Conservation (phyloP, 768 basidiomycete genomes). For the Naganishia vishniacii region DNA sequence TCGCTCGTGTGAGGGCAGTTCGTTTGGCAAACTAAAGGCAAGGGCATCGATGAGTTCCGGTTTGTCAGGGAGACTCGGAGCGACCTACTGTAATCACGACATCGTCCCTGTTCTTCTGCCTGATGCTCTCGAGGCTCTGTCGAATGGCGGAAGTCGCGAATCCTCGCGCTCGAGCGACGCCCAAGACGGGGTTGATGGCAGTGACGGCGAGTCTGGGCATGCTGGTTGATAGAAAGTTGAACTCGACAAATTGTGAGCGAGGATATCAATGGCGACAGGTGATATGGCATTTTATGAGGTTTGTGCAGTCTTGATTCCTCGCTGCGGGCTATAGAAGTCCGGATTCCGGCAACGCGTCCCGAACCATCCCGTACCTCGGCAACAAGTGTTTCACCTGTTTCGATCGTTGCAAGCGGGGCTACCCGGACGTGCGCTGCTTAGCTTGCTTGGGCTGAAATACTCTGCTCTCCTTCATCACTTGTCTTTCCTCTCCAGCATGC, state of each 20-base stretch:
- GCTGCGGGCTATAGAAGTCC: constrained; percentile 8
- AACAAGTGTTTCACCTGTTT: neutral
- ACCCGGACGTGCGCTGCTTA: neutral
- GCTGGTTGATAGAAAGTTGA: no score
- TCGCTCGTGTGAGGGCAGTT: constrained; percentile 51
- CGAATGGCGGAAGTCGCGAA: constrained; percentile 16
- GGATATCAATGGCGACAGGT: neutral
- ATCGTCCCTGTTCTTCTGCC: constrained; percentile 27
- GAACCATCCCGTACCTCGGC: neutral
- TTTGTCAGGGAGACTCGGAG: neutral
- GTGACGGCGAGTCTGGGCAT: constrained; percentile 15
- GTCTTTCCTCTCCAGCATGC: no score
- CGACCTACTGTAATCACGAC: constrained; percentile 31
- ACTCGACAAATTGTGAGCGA: no score
- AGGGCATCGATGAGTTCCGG: neutral
- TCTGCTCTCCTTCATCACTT: neutral
- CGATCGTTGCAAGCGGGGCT: constrained; percentile 7
- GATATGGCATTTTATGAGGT: no score
- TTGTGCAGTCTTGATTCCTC: neutral
- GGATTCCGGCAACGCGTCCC: neutral
- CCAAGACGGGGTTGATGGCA: neutral
- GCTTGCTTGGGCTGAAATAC: neutral
- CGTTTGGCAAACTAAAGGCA: constrained; percentile 26
- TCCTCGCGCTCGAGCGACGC: neutral
- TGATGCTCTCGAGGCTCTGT: constrained; percentile 6